Evolutionary conservation across 257 asterid species (phyloP), one percentile per base, ranked within the genome.

Genomic region (Fraxinus americana): DNA sequence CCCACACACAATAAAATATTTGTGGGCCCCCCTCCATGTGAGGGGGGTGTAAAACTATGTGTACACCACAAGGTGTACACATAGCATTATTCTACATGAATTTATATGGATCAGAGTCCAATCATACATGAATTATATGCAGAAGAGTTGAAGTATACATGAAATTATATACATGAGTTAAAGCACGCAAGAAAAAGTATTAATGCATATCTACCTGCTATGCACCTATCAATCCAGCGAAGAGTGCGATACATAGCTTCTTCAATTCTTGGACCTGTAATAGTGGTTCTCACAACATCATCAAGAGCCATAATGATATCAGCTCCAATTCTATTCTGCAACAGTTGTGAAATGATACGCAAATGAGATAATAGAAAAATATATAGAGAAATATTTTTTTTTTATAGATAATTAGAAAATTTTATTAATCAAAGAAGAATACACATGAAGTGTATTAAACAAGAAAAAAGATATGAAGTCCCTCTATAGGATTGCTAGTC

Each of bases 241-340:
- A 95, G 94, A 65, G 99, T 95, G 69, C 99, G 97, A 84, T 92
- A 87, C 99, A 92, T 95, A 57, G 99, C 99, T 83, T 95, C 99
- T 84, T 93, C 92, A 79, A 95, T 93, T 65, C 98, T 88, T 39
- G 99, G 97, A 73, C 99, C 99, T 32, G 98, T 93, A 82, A 88
- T 95, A 41, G 99, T 95, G 76, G 99, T 95, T 88, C 50, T 93
- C 83, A 95, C 99, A 21, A 95, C 99, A 88, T 95, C 99, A 87
- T 95, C 99, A 80, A 95, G 99, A 78, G 99, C 99, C 99, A 95
- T 95, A 71, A 95, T 95, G 77, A 95, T 93, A 86, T 95, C 99
- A 78, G 99, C 99, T 85, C 99, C 99, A 75, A 95, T 95, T 83
- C 93, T 88, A 84, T 93, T 93, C 99, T 95, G 93, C 85, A 88